Conservation (phyloP, 306 rosid species). For the Cicer bijugum region DNA sequence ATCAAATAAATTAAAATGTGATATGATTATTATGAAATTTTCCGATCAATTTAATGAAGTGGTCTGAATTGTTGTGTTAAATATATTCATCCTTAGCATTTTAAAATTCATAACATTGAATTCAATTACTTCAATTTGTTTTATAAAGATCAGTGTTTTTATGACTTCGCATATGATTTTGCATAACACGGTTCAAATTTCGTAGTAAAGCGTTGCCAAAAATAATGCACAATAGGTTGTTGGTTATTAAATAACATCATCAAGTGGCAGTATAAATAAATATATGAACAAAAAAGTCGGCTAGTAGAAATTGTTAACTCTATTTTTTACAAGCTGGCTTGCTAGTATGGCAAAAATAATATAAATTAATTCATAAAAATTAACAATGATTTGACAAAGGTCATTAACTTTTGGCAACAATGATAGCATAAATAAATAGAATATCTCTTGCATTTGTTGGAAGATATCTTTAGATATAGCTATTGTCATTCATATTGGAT, state of each 20-base stretch:
- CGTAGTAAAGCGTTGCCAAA: too few relatives aligned
- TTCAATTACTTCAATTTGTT: background rate
- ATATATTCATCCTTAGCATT: background rate
- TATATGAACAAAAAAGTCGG: background rate
- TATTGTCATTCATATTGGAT: background rate
- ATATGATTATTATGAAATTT: background rate
- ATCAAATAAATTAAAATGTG: background rate
- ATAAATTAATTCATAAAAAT: background rate
- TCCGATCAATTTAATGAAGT: background rate
- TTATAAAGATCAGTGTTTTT: too few relatives aligned
- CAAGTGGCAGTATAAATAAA: too few relatives aligned
- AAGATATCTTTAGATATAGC: constrained; percentile 4
- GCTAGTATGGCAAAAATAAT: background rate
- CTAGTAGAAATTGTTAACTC: constrained; percentile 3
- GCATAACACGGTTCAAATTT: too few relatives aligned
- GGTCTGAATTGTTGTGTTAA: background rate
- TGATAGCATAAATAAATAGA: background rate
- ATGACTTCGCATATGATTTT: too few relatives aligned
- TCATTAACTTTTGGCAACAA: background rate
- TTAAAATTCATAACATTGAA: background rate
- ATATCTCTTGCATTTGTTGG: background rate
- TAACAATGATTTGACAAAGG: background rate
- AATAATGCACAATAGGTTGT: too few relatives aligned
- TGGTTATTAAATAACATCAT: too few relatives aligned
- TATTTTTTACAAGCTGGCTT: background rate